phyloP scores from a whole-genome alignment of 805 yeast genomes.

The Torulaspora gathmanii region DNA sequence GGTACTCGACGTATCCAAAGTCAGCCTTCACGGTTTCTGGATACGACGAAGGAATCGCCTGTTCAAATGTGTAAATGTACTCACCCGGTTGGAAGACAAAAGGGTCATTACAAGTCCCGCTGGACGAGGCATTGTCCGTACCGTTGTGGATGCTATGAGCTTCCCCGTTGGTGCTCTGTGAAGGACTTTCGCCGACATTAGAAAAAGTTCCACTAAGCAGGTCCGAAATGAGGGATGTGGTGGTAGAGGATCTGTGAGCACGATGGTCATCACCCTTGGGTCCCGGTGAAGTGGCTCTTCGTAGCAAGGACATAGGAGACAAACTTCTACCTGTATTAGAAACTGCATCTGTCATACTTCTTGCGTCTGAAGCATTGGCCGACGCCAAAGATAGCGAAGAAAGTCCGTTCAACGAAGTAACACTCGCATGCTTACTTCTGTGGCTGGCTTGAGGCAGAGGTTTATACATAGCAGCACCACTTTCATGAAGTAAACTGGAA shows the following conservation, averaged over 20 bases:
- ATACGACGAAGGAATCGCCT: slow-evolving; percentile 70
- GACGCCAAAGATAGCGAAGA: slow-evolving; percentile 14
- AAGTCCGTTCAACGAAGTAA: slow-evolving; percentile 31
- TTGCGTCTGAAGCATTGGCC: slow-evolving; percentile 4
- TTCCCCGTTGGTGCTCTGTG: slow-evolving; percentile 11
- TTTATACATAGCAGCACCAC: slow-evolving; percentile 30
- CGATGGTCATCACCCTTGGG: slow-evolving; percentile 15
- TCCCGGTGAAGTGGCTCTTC: slow-evolving; percentile 26
- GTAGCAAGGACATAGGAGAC: slow-evolving; percentile 31
- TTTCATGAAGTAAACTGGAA: slow-evolving; percentile 17
- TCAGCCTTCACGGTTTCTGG: slow-evolving; percentile 79
- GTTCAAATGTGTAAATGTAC: slow-evolving; percentile 87
- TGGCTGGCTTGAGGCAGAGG: slow-evolving; percentile 8
- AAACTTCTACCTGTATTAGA: slow-evolving; percentile 20
- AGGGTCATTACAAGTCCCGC: slow-evolving; percentile 26
- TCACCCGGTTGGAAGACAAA: slow-evolving; percentile 77
- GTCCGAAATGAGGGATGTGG: slow-evolving; percentile 29
- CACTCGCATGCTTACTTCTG: slow-evolving; percentile 9
- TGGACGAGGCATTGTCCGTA: slow-evolving; percentile 8
- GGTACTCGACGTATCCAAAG: slow-evolving; percentile 75
- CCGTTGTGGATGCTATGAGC: neutral
- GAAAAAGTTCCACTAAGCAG: slow-evolving; percentile 23
- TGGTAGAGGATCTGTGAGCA: slow-evolving; percentile 15
- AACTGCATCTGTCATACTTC: slow-evolving; percentile 5
- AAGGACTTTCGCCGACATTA: slow-evolving; percentile 11